Evolutionary conservation across 306 rosid genomes (phyloP), one percentile per base, ranked within the genome.

Genomic region (Datisca glomerata): DNA sequence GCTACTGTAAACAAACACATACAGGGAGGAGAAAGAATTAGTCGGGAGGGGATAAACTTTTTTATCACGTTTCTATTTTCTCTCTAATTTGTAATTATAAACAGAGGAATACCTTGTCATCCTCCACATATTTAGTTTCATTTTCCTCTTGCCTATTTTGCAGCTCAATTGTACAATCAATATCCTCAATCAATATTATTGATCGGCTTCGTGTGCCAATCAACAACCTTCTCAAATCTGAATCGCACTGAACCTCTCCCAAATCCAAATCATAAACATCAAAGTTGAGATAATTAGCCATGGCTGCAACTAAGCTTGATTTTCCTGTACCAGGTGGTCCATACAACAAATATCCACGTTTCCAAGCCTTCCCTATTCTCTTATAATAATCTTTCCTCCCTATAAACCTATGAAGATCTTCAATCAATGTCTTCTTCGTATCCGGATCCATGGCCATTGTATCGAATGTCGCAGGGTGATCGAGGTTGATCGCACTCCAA

Each of bases 361-460:
- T n/a, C n/a, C 81, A 73, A 43, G 69, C 81, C 70, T 43, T 78
- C 12, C 81, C 79, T 3, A 78, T 73, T 67, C 73, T 66, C 55
- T 33, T 66, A 21, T 66, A 78, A 35, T 56, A 73, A 45, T 73
- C 73, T 50, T 69, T 73, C 52, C 86, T 67, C 29, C 23, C 54
- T 15, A 49, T 35, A 14, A 73, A 73, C 55, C 40, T 37, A 18
- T 61, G 27, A 5, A 73, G 64, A 36, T 78, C 81, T 18, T 70
- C 73, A 12, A 66, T 45, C 41, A 78, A 15, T 21, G 29, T 24
- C 29, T 40, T 27, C 55, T 63, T 70, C 46, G 25, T 54, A 47
- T 67, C 78, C 5, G 61, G 67, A 4, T 70, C 72, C 78, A 73
- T 49, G 2, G 68, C 86, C 21, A 73, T 23, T 1, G 79, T 53